phyloP scores from a whole-genome alignment of 345 rosid species.

The Physaria fendleri region DNA sequence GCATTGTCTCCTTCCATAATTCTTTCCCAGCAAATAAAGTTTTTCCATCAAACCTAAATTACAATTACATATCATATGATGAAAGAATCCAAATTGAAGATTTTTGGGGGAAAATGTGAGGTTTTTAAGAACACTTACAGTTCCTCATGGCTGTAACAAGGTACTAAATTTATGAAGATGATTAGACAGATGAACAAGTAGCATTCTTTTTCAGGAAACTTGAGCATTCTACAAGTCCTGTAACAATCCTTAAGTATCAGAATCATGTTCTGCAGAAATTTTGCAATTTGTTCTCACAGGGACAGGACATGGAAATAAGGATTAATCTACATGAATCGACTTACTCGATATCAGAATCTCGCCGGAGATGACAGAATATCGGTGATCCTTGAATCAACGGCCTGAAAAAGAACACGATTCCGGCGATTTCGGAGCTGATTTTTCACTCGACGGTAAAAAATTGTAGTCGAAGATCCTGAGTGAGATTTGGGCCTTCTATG shows the following conservation, averaged over 20 bases:
- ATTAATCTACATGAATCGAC: too few species aligned
- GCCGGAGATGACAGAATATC: neutral
- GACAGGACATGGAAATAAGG: neutral
- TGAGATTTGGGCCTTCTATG: neutral
- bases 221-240: constrained; percentile 19
- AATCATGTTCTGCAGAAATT: neutral
- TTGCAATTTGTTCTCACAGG: neutral
- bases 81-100: neutral
- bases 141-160: constrained; percentile 28
- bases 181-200: constrained; percentile 22
- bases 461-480: neutral
- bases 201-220: neutral
- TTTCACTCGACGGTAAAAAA: neutral
- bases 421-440: constrained; percentile 5
- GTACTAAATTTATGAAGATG: constrained; percentile 10
- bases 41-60: constrained; percentile 33
- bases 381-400: neutral
- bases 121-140: constrained; percentile 29
- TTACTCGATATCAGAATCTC: neutral
- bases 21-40: constrained; percentile 61
- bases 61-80: neutral
- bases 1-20: constrained; percentile 56
- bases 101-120: neutral
- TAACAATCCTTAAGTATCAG: neutral
- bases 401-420: neutral